Conservation (phyloP, 2,329 filamentous ascomycete species). For the Arthrobotrys musiformis region DNA sequence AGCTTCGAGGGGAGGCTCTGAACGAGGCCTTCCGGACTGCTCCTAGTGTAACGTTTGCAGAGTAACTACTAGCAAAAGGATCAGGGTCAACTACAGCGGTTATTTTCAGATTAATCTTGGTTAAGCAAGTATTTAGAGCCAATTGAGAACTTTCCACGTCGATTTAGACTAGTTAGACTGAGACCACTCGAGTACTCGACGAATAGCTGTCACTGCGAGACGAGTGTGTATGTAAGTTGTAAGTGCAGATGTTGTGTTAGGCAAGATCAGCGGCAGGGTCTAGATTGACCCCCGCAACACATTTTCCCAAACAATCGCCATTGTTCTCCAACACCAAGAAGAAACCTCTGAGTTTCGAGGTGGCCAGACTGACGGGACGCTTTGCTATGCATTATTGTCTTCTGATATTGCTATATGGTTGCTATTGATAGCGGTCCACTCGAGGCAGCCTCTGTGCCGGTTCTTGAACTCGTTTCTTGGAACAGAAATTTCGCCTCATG, state of each 20-base stretch:
- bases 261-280: conserved; percentile 21
- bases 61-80: not conserved
- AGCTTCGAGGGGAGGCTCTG: not conserved
- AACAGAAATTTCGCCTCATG: conserved; percentile 18
- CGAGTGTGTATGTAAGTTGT: not conserved
- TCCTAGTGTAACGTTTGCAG: too few relatives aligned
- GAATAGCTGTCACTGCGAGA: conserved; percentile 9
- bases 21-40: not conserved
- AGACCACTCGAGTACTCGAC: not conserved
- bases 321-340: not conserved
- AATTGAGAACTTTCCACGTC: not conserved
- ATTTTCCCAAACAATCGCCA: not conserved
- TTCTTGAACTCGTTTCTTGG: conserved; percentile 37
- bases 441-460: conserved; percentile 30
- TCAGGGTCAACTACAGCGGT: not conserved
- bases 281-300: conserved; percentile 28
- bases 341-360: not conserved
- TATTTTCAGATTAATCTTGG: not conserved
- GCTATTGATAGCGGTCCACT: conserved; percentile 32
- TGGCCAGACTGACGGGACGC: conserved; percentile 11
- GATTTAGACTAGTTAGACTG: not conserved
- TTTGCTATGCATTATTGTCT: conserved; percentile 29
- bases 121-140: not conserved
- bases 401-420: conserved; percentile 25
- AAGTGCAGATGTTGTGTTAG: not conserved